phyloP scores from a whole-genome alignment of 2,329 filamentous ascomycete genomes.

The Scedosporium boydii region DNA sequence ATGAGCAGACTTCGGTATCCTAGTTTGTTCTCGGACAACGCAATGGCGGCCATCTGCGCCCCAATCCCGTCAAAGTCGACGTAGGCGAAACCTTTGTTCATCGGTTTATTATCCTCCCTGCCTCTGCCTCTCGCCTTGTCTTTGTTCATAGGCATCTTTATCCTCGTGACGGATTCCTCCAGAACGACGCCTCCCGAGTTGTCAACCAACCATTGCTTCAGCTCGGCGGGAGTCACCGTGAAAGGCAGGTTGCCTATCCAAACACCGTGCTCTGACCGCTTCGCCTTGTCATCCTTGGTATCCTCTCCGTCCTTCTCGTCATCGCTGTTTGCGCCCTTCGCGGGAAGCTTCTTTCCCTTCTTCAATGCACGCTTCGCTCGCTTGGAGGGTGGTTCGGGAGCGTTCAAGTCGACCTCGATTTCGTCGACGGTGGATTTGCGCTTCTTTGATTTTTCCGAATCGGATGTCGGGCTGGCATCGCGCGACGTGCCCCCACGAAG shows the following conservation, averaged over 20 bases:
- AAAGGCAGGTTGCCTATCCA: constrained; percentile 98
- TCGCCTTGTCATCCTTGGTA: constrained; percentile 26
- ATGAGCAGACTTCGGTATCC: constrained; percentile 75
- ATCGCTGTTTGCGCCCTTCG: constrained; percentile 27
- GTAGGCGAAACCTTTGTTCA: constrained; percentile 92
- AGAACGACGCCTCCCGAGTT: constrained; percentile 57
- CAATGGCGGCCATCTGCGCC: constrained; percentile 69
- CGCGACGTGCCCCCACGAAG: background rate
- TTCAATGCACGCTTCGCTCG: constrained; percentile 84
- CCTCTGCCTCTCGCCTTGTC: constrained; percentile 15
- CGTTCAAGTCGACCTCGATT: constrained; percentile 79
- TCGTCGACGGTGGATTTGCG: constrained; percentile 62
- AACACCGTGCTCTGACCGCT: constrained; percentile 72
- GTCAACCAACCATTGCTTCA: constrained; percentile 72
- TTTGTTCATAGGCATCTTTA: constrained; percentile 57
- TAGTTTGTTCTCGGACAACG: constrained; percentile 75
- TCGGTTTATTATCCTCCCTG: constrained; percentile 16
- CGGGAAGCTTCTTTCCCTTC: constrained; percentile 58
- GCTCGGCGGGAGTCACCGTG: constrained; percentile 60
- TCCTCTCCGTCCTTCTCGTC: constrained; percentile 27
- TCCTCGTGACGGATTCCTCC: constrained; percentile 66
- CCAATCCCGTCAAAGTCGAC: constrained; percentile 72
- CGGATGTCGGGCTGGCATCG: background rate
- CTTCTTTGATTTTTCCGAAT: constrained; percentile 42
- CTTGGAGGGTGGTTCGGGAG: constrained; percentile 93